Percentiles rank a stretch among this genome's conserved stretches.
These are phyloP conservation scores for Boeremia exigua DNA, from an alignment of 2,329 filamentous ascomycete species.

Conservation along the genomic window DNA sequence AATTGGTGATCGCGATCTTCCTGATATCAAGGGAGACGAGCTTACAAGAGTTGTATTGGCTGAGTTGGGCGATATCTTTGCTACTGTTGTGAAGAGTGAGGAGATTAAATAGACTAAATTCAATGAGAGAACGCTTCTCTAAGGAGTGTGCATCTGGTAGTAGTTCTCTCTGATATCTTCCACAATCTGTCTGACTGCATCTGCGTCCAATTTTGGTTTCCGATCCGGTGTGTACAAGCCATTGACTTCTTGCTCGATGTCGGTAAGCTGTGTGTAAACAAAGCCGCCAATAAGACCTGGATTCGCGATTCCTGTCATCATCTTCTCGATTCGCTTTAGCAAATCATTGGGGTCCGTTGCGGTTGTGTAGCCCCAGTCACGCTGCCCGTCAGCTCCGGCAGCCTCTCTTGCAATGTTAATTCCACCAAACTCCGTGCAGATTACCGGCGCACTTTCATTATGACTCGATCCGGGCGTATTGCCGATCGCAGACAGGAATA, in stretches of 20 bases:
- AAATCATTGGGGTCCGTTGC: conserved; percentile 66
- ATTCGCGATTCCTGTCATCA: conserved; percentile 64
- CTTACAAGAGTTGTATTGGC: conserved; percentile 55
- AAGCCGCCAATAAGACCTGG: conserved; percentile 66
- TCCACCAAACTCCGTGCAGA: conserved; percentile 72
- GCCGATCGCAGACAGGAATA: conserved; percentile 61
- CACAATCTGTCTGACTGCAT: conserved; percentile 64
- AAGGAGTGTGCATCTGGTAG: conserved; percentile 23
- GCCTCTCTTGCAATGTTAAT: conserved; percentile 66
- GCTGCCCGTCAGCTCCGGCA: conserved; percentile 54
- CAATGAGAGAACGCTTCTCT: neutral
- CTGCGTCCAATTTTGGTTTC: conserved; percentile 63
- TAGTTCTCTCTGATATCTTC: conserved; percentile 49
- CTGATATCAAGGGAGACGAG: conserved; percentile 62
- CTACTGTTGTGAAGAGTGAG: conserved; percentile 60
- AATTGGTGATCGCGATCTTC: conserved; percentile 69
- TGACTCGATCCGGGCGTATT: conserved; percentile 57
- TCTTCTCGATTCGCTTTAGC: conserved; percentile 62
- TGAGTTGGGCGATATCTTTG: conserved; percentile 68
- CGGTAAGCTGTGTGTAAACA: conserved; percentile 69
- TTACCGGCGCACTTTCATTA: conserved; percentile 62
- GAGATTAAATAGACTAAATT: conserved; percentile 46
- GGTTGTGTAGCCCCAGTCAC: conserved; percentile 70
- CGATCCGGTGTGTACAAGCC: conserved; percentile 70
- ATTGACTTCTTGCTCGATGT: conserved; percentile 73